These are phyloP conservation scores for Cordyceps militaris DNA, from an alignment of 2,329 filamentous ascomycete species.

Conservation along the genomic window DNA sequence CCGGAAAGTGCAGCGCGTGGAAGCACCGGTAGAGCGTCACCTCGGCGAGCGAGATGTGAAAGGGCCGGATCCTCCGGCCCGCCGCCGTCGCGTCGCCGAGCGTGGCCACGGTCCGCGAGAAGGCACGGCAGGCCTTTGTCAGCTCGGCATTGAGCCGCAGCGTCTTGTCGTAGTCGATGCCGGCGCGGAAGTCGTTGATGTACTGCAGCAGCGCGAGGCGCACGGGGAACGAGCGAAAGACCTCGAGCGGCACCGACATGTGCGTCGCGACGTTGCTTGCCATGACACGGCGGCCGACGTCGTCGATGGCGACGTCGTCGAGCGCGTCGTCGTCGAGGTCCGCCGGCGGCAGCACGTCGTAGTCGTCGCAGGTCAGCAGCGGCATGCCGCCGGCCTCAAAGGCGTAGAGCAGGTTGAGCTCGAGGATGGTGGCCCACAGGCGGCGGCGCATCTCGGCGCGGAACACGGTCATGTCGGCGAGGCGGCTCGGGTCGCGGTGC, in stretches of 20 bases:
- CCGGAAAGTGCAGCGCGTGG: conserved; percentile 47
- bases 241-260: conserved; percentile 42
- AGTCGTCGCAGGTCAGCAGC: conserved; percentile 38
- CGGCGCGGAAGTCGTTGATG: conserved; percentile 39
- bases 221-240: conserved; percentile 35
- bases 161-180: conserved; percentile 40
- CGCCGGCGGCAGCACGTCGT: conserved; percentile 42
- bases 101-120: conserved; percentile 27
- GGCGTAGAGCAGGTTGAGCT: conserved; percentile 45
- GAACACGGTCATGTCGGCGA: conserved; percentile 40
- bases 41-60: conserved; percentile 37
- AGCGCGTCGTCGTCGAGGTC: conserved; percentile 48
- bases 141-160: conserved; percentile 40
- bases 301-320: too few relatives aligned
- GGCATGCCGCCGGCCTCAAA: conserved; percentile 45
- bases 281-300: conserved; percentile 11
- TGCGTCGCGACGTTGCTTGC: conserved; percentile 32
- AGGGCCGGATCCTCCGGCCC: conserved; percentile 25
- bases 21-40: conserved; percentile 40
- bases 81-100: conserved; percentile 24
- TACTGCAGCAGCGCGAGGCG: conserved; percentile 38
- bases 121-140: conserved; percentile 29
- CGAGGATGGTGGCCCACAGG: conserved; percentile 49
- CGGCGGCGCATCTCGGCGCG: conserved; percentile 47
- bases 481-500: conserved; percentile 47